Base-by-base conservation (phyloP, 106 monocot species). In the Allium cepa region DNA sequence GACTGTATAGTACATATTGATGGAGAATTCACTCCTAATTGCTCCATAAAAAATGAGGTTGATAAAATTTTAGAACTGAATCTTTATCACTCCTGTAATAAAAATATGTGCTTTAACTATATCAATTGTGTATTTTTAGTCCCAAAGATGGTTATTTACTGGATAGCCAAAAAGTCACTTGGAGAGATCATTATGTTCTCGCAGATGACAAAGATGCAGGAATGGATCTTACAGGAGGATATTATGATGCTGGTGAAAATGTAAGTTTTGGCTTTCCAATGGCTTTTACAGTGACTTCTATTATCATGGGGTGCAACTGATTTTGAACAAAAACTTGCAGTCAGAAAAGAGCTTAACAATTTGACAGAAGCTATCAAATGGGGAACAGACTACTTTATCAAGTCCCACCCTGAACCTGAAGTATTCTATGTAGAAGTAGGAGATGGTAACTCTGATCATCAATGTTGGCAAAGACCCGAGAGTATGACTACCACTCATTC, bases 401-500 rank as follows among this genome's bases (percentile, higher is more conserved):
- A 74, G 56, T 82, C 85, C 3, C 85, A 88, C 62, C 17, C 57
- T n/a, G 6, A 11, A 7, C 62, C 79, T 8, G 68, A 74, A 15
- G 68, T 52, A 52, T 72, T 85, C 62, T 88, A 85, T 62, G 82
- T 52, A 8, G 78, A 88, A 70, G 85, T 92, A 28, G 88, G 92
- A 1, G 92, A 92, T 11, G 92, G 83, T 10, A 63, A 72, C 64
- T 83, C 92, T 57, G 92, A 92, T 73, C 92, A 92, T 68, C 45
- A 51, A 1, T 92, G 92, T 68, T 92, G 92, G 88, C 53, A 76
- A 75, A 70, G 88, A 22, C 85, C 88, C 3, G 92, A 91, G 55
- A 82, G 87, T 60, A 91, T 91, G 91, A 77, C 79, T 26, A 87
- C 87, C 0, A 81, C 87, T 1, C 75, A 67, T 11, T 57, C 84